A percentile compares a stretch with the other conserved stretches of the same genome.
Conservation (phyloP, 228 moss, liverwort and hornwort species). For the Sphagnum magellanicum region DNA sequence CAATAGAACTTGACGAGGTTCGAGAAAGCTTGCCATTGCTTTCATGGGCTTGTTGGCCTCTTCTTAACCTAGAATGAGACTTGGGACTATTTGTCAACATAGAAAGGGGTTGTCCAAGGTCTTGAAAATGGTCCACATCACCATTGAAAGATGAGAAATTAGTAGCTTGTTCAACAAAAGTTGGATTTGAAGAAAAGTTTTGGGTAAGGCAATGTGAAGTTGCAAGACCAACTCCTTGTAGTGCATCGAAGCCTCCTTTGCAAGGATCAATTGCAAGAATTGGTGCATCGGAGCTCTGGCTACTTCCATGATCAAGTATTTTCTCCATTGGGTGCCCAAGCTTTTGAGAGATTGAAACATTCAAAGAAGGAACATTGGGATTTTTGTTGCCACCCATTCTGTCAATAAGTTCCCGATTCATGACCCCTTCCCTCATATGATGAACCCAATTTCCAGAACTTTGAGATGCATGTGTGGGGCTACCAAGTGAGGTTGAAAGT, state of each 20-base stretch:
- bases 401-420: slow-evolving; percentile 4
- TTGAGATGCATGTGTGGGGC: slow-evolving; percentile 1
- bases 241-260: background rate
- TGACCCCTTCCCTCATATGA: background rate
- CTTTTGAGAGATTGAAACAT: background rate
- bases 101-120: slow-evolving; percentile 15
- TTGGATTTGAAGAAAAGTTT: slow-evolving; percentile 33
- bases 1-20: slow-evolving; percentile 8
- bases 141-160: slow-evolving; percentile 43
- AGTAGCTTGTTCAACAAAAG: slow-evolving; percentile 56
- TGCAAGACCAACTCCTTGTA: slow-evolving; percentile 6
- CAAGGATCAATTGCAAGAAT: slow-evolving; percentile 19
- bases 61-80: background rate
- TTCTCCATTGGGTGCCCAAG: slow-evolving; percentile 1
- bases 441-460: background rate
- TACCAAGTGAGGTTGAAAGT: no score
- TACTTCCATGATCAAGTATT: no score
- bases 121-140: slow-evolving; percentile 21
- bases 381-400: slow-evolving; percentile 1
- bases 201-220: slow-evolving; percentile 32
- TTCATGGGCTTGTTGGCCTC: slow-evolving; percentile 17
- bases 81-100: slow-evolving; percentile 16
- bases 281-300: background rate
- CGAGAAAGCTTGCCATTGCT: slow-evolving; percentile 28
- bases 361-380: slow-evolving; percentile 4